Evolutionary conservation across 106 monocot genomes (phyloP), one percentile per base, ranked within the genome.

Genomic region (Vanilla planifolia): DNA sequence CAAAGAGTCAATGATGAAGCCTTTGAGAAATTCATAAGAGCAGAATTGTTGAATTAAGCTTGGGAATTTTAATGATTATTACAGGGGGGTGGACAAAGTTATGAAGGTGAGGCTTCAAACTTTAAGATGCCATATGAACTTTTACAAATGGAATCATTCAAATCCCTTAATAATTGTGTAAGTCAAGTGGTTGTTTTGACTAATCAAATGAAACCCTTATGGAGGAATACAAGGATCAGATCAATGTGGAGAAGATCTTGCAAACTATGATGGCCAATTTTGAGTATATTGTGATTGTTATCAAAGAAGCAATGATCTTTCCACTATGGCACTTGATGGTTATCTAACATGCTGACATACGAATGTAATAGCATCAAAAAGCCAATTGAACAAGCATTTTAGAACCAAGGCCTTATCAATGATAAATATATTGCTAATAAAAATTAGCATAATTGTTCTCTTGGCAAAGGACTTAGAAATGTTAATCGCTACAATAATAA

Each of bases 161-260:
- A 39, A 39, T n/a, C 0, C 23, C 13, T 37, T 17, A 7, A 20
- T 60, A 39, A 60, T 23, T 60, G 23, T 21, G 6, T 60, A 2
- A 20, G 19, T 40, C 36, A 39, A 40, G 33, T 34, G 30, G 13
- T 59, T 30, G 30, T 33, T 2, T 33, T 59, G 7, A 34, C 4
- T 11, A 59, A 59, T 59, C 33, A 59, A 59, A 59, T 59, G 58
- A 59, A 59, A 59, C 2, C n/a, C 8, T 33, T 59, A 33, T 16
- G 17, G 10, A 59, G 33, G 58, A 59, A 6, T 13, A 33, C 26
- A 59, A 33, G 6, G 26, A 59, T 30, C 25, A 16, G 3, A 10
- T 7, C n/a, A 34, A 33, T 3, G n/a, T 59, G 58, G 58, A 59
- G 58, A 59, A 59, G 58, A 33, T 59, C 35, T 20, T 59, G 32